These are phyloP conservation scores for Phytophthora ramorum DNA, from an alignment of 352 stramenopile genomes.

Conservation along the genomic window DNA sequence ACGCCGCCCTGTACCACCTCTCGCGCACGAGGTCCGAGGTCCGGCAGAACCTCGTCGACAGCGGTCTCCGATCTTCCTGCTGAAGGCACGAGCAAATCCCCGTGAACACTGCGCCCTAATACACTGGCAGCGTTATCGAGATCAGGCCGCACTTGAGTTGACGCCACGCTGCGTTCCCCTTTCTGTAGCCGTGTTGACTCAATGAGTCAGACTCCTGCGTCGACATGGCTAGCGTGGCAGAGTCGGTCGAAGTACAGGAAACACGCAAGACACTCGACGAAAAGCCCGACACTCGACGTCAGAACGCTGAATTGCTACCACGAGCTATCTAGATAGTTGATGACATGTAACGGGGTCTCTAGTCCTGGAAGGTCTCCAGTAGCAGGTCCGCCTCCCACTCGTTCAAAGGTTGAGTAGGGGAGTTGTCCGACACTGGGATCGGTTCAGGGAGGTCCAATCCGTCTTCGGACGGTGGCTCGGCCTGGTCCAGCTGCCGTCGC, in stretches of 20 bases:
- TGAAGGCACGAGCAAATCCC: conserved; percentile 20
- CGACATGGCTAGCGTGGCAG: not conserved
- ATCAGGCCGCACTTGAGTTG: conserved; percentile 24
- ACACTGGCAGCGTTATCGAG: conserved; percentile 14
- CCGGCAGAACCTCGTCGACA: conserved; percentile 30
- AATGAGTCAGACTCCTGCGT: not conserved
- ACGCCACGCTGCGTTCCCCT: conserved; percentile 1
- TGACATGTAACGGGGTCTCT: not conserved
- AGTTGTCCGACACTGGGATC: conserved; percentile 18
- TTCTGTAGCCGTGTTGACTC: conserved; percentile 16
- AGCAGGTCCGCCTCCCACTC: conserved; percentile 32
- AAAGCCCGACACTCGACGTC: not conserved
- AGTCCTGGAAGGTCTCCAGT: conserved; percentile 30
- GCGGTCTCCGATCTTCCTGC: conserved; percentile 4
- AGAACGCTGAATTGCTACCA: not conserved
- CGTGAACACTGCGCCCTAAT: conserved; percentile 6
- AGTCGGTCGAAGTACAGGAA: not conserved
- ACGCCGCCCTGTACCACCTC: conserved; percentile 37
- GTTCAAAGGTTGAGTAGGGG: conserved; percentile 16
- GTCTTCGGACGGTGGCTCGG: conserved; percentile 2
- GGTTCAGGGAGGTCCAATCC: conserved; percentile 19
- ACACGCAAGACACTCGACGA: not conserved
- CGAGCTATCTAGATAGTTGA: not conserved
- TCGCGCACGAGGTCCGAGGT: conserved; percentile 39
- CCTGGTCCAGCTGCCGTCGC: conserved; percentile 17